Base-by-base conservation (phyloP, 495 filamentous ascomycete species). In the Pseudomonodictys pantanalensis region DNA sequence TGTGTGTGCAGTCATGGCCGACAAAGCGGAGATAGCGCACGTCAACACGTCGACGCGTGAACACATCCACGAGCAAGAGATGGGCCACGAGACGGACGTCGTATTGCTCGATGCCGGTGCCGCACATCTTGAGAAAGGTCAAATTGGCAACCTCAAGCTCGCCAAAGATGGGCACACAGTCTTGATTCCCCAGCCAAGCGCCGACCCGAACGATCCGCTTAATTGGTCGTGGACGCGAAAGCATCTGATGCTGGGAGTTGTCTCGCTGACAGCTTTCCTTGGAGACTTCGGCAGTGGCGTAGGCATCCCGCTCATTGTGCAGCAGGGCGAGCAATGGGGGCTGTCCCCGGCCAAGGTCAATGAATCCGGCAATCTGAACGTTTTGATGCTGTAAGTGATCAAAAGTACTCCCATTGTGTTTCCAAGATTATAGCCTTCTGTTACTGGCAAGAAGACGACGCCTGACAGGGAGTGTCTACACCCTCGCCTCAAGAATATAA, bases 161-260 rank as follows among this genome's bases (percentile, higher is more conserved):
- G 61, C 67, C 11, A 56, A 56, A 30, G 70, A 71, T 50, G 71
- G 67, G 17, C 67, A 74, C 24, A 82, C 76, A 1, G 61, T 83
- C 32, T 72, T 86, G 8, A 83, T 85, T 42, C 84, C 83, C 0
- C 82, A 86, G 68, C 83, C 84, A 1, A 77, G 73, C 52, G 71
- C 73, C 45, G 78, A 83, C 51, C 73, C 77, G 0, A 72, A 80
- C 46, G 84, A 86, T 61, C 83, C 83, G 0, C 70, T 87, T 29
- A 86, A 85, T 64, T 86, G 83, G 83, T 74, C 41, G 8, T 64
- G 54, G 55, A 35, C 17, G 26, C 35, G 55, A 60, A 86, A 86
- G 66, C 74, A 82, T 51, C 15, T 79, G 20, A 79, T 81, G 33
- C 74, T 86, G 0, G 71, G 79, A 17, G 69, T 84, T 12, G 75